These are phyloP conservation scores for Diplocarpon mali DNA, from an alignment of 2,329 filamentous ascomycete species.

Conservation along the genomic window DNA sequence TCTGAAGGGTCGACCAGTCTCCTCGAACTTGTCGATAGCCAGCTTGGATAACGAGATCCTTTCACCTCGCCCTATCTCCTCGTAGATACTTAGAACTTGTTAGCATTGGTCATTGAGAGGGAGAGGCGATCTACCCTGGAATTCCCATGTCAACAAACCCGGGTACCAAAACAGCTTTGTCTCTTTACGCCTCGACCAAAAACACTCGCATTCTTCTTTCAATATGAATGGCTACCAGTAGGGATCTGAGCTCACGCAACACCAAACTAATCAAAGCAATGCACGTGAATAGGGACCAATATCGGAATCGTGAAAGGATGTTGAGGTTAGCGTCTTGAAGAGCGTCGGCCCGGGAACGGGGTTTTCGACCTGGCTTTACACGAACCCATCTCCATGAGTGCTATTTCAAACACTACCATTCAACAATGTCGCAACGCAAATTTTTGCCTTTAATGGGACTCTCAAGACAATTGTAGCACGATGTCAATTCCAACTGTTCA, in stretches of 20 bases:
- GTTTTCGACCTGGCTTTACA: too few relatives aligned
- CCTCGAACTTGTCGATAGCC: constrained; percentile 64
- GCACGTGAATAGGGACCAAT: not conserved
- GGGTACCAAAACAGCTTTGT: too few relatives aligned
- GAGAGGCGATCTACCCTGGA: constrained; percentile 38
- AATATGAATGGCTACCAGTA: too few relatives aligned
- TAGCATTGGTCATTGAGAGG: constrained; percentile 6
- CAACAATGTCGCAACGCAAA: too few relatives aligned
- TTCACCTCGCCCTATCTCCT: constrained; percentile 72
- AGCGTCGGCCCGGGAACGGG: constrained; percentile 1
- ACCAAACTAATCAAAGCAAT: too few relatives aligned
- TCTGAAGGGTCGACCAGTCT: constrained; percentile 61
- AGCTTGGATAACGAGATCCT: constrained; percentile 75
- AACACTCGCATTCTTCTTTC: too few relatives aligned
- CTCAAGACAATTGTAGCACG: constrained; percentile 5
- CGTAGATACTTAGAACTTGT: constrained; percentile 58
- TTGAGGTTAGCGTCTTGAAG: not conserved
- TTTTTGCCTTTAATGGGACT: not conserved
- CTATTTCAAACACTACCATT: too few relatives aligned
- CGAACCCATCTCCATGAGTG: too few relatives aligned
- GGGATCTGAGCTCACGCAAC: too few relatives aligned
- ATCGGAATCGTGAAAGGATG: not conserved
- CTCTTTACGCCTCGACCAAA: too few relatives aligned
- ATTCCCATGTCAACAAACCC: constrained; percentile 43
- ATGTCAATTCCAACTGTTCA: constrained; percentile 29